Evolutionary conservation across 345 rosid species (phyloP), one percentile per base, ranked within the genome.

Genomic region (Camelina sativa): DNA sequence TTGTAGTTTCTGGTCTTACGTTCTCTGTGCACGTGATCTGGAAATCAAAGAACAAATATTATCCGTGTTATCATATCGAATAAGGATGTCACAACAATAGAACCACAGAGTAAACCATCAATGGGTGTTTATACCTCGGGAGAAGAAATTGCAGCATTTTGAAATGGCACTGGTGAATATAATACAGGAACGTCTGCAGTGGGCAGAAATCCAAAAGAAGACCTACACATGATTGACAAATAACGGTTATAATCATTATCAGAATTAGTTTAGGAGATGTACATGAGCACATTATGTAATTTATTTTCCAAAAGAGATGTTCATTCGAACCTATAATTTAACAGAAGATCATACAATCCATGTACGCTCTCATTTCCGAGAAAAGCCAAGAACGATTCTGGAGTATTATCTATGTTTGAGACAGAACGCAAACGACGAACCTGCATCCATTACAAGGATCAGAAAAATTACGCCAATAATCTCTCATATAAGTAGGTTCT

Each of bases 361-460:
- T 96, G 97, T 16, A 92, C 86, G 25, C 76, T 80, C 72, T 77
- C 80, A 63, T 81, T 87, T 72, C 97, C 94, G 34, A 40, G 56
- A 84, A 92, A 81, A 52, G 90, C 94, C 65, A 96, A 85, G 75
- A 96, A 77, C 34, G 99, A 96, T 72, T 91, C 87, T 19, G 97
- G 86, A 67, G 85, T 92, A 82, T 87, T 88, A 77, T 96, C 99
- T 75, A 89, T 77, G 75, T 85, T 85, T 69, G 87, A 76, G 77
- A 73, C 71, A 57, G 90, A 85, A 71, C 86, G 79, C 53, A 30
- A 62, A 46, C 83, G 81, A 54, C 87, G 90, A 78, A 89, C 80
- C 99, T 96, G 89, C 84, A 84, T 58, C 25, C 67, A 69, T 67
- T 80, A 69, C 59, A 76, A 38, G 66, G 35, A 78, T 78, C 77